These are phyloP conservation scores for Salvia miltiorrhiza DNA, from an alignment of 257 asterid species.

Conservation along the genomic window DNA sequence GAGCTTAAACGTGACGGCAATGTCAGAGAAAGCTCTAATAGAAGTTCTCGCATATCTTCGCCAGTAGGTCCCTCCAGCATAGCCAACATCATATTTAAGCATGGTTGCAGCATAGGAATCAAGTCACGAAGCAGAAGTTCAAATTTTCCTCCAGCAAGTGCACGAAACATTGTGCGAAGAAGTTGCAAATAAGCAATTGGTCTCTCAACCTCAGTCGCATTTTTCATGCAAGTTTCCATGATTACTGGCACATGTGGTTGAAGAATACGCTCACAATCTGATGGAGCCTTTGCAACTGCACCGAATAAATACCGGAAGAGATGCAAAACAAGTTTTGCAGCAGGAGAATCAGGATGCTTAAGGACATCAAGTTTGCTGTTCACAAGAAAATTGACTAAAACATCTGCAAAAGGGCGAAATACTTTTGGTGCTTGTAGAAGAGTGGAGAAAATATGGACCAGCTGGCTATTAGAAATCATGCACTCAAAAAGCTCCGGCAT, in stretches of 20 bases:
- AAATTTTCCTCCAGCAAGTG: constrained; percentile 97
- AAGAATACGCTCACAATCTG: constrained; percentile 95
- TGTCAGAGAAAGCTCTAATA: constrained; percentile 83
- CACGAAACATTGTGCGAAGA: constrained; percentile 94
- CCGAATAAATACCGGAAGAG: constrained; percentile 85
- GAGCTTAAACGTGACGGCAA: constrained; percentile 96
- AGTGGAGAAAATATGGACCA: constrained; percentile 87
- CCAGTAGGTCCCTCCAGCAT: constrained; percentile 98
- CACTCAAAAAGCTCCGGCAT: constrained; percentile 97
- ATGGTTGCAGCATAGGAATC: constrained; percentile 82
- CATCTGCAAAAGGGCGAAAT: constrained; percentile 97
- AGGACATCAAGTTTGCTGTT: constrained; percentile 94
- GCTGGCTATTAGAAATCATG: constrained; percentile 95
- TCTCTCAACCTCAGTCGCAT: constrained; percentile 82
- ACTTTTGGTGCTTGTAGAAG: constrained; percentile 95
- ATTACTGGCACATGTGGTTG: constrained; percentile 94
- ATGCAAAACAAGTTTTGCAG: constrained; percentile 97
- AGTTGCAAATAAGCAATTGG: constrained; percentile 95
- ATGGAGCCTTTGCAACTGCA: constrained; percentile 93
- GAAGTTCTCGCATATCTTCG: constrained; percentile 87
- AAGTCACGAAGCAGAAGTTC: constrained; percentile 88
- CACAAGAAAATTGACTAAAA: constrained; percentile 91
- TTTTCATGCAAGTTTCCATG: constrained; percentile 97
- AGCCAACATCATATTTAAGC: constrained; percentile 82
- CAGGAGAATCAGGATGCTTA: constrained; percentile 97